Percentiles rank a stretch among this genome's conserved stretches.
These are phyloP conservation scores for Ocimum tenuiflorum DNA, from an alignment of 257 asterid genomes.

Conservation along the genomic window DNA sequence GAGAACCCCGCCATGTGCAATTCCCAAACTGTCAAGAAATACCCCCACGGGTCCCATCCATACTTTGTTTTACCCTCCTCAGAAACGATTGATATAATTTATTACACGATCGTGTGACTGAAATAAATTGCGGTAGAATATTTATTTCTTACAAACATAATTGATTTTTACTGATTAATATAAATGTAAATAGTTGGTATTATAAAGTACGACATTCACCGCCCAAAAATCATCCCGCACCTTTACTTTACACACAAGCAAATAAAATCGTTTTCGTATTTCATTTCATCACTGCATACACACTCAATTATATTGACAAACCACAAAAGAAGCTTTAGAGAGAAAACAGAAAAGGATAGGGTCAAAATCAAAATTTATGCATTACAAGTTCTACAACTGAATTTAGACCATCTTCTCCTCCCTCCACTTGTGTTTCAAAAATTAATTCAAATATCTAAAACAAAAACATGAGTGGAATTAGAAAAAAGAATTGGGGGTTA, in stretches of 20 bases:
- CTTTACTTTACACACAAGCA: constrained; percentile 46
- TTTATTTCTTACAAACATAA: too few species aligned
- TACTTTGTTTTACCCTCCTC: too few species aligned
- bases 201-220: too few species aligned
- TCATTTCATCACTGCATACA: too few species aligned
- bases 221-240: constrained; percentile 28
- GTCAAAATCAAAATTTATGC: constrained; percentile 27
- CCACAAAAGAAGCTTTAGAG: too few species aligned
- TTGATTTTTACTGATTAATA: too few species aligned
- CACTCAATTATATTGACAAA: not conserved
- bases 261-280: constrained; percentile 15
- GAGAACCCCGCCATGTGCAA: constrained; percentile 50
- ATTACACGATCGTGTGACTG: too few species aligned
- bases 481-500: constrained; percentile 44
- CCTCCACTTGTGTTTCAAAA: constrained; percentile 34
- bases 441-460: constrained; percentile 31
- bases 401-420: constrained; percentile 27
- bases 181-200: too few species aligned
- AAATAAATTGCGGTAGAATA: too few species aligned
- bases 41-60: constrained; percentile 24
- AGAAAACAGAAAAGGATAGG: constrained; percentile 3
- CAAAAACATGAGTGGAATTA: constrained; percentile 21
- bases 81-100: too few species aligned
- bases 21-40: constrained; percentile 38
- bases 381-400: constrained; percentile 38